Conservation (phyloP, 2,329 filamentous ascomycete genomes). For the Sclerotinia subarctica region DNA sequence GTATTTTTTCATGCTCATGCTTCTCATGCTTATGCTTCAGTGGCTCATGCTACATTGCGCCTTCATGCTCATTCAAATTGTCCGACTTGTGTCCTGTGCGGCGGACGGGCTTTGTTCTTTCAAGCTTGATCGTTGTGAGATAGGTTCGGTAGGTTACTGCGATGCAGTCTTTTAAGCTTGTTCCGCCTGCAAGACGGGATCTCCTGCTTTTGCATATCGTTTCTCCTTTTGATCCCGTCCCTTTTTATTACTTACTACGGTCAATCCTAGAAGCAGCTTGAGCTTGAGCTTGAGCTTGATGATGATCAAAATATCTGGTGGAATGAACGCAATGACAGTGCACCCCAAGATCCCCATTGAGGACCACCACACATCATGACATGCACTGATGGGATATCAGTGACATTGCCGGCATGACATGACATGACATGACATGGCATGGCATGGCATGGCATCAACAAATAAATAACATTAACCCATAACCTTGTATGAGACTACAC, state of each 20-base stretch:
- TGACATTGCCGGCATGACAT: not conserved
- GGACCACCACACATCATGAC: not conserved
- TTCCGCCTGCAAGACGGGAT: slow-evolving; percentile 20
- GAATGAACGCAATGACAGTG: not conserved
- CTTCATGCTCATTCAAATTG: slow-evolving; percentile 10
- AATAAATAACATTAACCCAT: not conserved
- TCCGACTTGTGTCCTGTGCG: slow-evolving; percentile 17
- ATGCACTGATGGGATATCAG: slow-evolving; percentile 1
- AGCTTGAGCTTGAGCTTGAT: not conserved
- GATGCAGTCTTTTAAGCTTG: slow-evolving; percentile 11
- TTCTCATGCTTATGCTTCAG: not conserved
- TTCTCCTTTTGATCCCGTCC: not conserved
- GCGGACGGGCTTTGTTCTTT: slow-evolving; percentile 7
- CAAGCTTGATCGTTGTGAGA: slow-evolving; percentile 16
- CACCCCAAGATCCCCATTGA: slow-evolving; percentile 1
- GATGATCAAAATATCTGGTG: not conserved
- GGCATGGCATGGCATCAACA: not conserved
- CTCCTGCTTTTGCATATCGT: slow-evolving; percentile 22
- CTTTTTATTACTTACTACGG: not conserved
- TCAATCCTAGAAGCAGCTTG: not conserved
- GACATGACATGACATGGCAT: not conserved
- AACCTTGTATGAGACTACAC: not conserved
- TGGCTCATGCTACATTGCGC: not conserved
- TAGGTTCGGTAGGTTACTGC: slow-evolving; percentile 11
- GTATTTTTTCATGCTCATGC: slow-evolving; percentile 1